Percentiles rank a stretch among this genome's conserved stretches.
Evolutionary conservation across 768 basidiomycete species (phyloP).

Genomic region (Boletus sp.): DNA sequence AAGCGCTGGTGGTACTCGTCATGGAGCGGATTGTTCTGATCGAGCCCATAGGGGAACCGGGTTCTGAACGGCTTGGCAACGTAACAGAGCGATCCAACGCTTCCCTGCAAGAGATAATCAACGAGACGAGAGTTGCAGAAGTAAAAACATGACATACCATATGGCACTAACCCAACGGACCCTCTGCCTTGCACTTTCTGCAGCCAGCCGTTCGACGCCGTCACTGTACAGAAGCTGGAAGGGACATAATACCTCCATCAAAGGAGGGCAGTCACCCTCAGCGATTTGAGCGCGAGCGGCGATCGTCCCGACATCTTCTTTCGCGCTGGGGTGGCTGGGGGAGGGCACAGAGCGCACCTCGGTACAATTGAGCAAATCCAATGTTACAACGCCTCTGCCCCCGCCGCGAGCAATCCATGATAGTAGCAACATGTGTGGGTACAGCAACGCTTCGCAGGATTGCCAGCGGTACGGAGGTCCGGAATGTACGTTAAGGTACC

Average conservation of each 20-base stretch:
- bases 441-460: slow-evolving; percentile 77
- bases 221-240: slow-evolving; percentile 91
- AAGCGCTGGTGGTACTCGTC: slow-evolving; percentile 39
- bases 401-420: slow-evolving; percentile 87
- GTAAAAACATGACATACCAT: slow-evolving; percentile 50
- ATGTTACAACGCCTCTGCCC: slow-evolving; percentile 77
- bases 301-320: slow-evolving; percentile 83
- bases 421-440: slow-evolving; percentile 78
- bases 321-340: slow-evolving; percentile 74
- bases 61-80: slow-evolving; percentile 43
- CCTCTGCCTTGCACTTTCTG: slow-evolving; percentile 83
- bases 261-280: slow-evolving; percentile 39
- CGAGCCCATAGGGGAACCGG: slow-evolving; percentile 49
- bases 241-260: slow-evolving; percentile 77
- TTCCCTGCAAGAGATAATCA: slow-evolving; percentile 51
- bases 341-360: slow-evolving; percentile 82
- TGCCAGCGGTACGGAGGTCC: slow-evolving; percentile 75
- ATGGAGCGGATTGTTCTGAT: slow-evolving; percentile 69
- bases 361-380: slow-evolving; percentile 84
- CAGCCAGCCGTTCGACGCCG: slow-evolving; percentile 82
- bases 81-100: slow-evolving; percentile 64
- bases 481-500: slow-evolving; percentile 92
- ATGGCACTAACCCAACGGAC: slow-evolving; percentile 90
- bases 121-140: neutral
- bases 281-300: slow-evolving; percentile 64